Percentiles rank a stretch among this genome's conserved stretches.
Evolutionary conservation across 73 alveolate species (phyloP).

Genomic region (Paramecium bursaria): DNA sequence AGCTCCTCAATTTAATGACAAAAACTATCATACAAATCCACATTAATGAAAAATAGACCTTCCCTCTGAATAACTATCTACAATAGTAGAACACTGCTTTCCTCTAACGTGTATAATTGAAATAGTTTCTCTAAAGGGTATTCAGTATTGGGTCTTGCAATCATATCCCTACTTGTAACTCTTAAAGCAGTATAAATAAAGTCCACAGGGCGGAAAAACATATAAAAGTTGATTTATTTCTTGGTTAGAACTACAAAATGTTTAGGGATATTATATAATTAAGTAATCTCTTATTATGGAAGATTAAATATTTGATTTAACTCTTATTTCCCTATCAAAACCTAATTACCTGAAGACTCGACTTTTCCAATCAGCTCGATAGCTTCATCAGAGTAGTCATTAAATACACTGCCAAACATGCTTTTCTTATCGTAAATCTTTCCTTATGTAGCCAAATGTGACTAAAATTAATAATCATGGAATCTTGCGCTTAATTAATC

Average conservation of each 20-base stretch:
- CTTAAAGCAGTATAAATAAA: conserved; percentile 22
- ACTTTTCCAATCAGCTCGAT: no score
- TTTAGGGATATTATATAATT: conserved; percentile 16
- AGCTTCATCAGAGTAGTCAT: no score
- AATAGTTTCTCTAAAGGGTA: conserved; percentile 33
- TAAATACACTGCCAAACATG: no score
- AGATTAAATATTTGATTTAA: conserved; percentile 14
- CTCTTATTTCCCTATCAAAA: not conserved
- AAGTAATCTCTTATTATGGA: not conserved
- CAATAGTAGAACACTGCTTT: conserved; percentile 8
- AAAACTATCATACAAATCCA: conserved; percentile 4
- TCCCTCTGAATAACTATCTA: conserved; percentile 24
- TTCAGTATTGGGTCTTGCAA: not conserved
- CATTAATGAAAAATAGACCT: conserved; percentile 1
- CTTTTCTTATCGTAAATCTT: no score
- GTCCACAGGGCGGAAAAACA: conserved; percentile 45
- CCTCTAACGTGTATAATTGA: conserved; percentile 27
- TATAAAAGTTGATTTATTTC: not conserved
- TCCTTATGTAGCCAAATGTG: no score
- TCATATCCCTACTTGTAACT: conserved; percentile 33
- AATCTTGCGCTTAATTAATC: no score
- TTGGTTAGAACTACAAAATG: conserved; percentile 29
- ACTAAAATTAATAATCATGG: no score
- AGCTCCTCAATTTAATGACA: not conserved
- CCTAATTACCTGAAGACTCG: not conserved